Conservation (phyloP, 1,139 yeast genomes). For the Lodderomyces oxycetoniae region DNA sequence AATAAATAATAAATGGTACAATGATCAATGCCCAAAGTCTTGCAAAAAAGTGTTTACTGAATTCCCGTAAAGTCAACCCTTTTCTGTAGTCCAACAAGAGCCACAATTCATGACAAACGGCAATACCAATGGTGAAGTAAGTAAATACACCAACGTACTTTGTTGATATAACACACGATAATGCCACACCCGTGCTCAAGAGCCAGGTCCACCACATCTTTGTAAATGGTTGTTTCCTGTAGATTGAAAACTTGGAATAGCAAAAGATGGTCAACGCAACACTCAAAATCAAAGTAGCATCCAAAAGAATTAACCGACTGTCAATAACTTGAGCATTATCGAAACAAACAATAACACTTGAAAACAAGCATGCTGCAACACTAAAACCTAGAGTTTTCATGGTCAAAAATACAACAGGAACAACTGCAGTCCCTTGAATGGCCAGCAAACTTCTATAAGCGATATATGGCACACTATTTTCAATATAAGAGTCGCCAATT, state of each 20-base stretch:
- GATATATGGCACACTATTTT: conserved; percentile 79
- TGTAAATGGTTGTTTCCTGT: conserved; percentile 63
- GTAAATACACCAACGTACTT: conserved; percentile 95
- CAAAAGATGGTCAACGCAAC: conserved; percentile 75
- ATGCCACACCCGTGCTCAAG: conserved; percentile 70
- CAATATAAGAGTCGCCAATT: conserved; percentile 79
- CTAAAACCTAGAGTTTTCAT: conserved; percentile 80
- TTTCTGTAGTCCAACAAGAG: conserved; percentile 64
- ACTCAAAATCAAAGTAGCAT: conserved; percentile 79
- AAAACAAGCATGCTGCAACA: conserved; percentile 71
- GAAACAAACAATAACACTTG: conserved; percentile 76
- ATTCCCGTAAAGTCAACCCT: conserved; percentile 58
- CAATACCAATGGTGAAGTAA: conserved; percentile 78
- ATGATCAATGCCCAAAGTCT: conserved; percentile 70
- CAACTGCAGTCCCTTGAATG: conserved; percentile 72
- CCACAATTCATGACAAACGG: conserved; percentile 87
- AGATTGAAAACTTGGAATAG: conserved; percentile 76
- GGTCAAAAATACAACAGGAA: conserved; percentile 77
- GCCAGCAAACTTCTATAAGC: conserved; percentile 85
- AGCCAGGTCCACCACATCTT: conserved; percentile 87
- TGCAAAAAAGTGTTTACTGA: conserved; percentile 69
- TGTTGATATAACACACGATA: conserved; percentile 88
- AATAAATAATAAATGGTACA: conserved; percentile 75
- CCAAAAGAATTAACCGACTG: conserved; percentile 83
- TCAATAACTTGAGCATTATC: conserved; percentile 92